Evolutionary conservation across 164 flowering plant genomes (phyloP).

Genomic region (Magnolia kwangsiensis): DNA sequence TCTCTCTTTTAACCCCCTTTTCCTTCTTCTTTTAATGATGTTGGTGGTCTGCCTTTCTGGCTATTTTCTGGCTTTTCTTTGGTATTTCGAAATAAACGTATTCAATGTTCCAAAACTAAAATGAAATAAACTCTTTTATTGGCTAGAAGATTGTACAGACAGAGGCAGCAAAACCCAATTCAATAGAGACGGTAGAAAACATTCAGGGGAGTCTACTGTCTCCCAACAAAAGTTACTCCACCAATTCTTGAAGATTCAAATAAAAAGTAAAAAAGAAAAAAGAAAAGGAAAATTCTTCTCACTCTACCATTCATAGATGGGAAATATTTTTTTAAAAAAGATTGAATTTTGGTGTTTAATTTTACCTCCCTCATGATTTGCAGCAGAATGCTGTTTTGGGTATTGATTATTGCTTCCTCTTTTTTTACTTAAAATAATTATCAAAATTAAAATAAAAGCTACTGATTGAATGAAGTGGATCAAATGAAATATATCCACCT

Average conservation of each 20-base stretch:
- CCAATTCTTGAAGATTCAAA: neutral
- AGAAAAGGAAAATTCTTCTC: no score
- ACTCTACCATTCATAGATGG: no score
- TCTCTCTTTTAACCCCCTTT: neutral
- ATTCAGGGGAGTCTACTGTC: neutral
- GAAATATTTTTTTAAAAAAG: no score
- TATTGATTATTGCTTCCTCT: neutral
- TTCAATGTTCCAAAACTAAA: no score
- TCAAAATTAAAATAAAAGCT: no score
- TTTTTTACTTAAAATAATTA: no score
- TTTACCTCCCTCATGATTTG: no score
- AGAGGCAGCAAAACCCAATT: neutral
- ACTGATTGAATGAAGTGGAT: no score
- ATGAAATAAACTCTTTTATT: neutral
- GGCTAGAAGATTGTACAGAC: neutral
- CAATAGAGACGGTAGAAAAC: no score
- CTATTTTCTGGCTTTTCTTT: neutral
- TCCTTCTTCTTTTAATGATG: neutral
- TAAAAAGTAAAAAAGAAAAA: neutral
- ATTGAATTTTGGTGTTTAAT: no score
- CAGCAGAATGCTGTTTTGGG: no score
- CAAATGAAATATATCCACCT: no score
- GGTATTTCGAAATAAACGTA: neutral
- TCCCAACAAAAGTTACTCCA: neutral
- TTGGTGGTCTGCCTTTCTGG: neutral